A percentile compares a stretch with the other conserved stretches of the same genome.
phyloP scores from a whole-genome alignment of 2,329 filamentous ascomycete species.

The Ophiostoma sp. region DNA sequence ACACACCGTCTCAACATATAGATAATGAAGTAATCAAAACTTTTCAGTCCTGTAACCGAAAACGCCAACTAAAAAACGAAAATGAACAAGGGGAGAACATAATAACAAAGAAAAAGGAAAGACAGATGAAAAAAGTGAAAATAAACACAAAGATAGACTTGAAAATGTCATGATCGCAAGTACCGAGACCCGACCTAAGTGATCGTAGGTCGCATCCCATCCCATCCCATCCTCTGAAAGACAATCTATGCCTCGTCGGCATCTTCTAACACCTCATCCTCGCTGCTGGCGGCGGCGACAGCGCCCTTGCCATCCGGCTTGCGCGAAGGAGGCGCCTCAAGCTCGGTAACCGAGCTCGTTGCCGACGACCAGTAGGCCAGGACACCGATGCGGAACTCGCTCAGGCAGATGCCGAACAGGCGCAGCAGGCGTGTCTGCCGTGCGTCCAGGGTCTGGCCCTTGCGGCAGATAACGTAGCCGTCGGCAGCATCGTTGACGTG shows the following conservation, averaged over 20 bases:
- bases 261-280: slow-evolving; percentile 15
- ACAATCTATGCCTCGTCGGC: slow-evolving; percentile 18
- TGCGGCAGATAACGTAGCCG: slow-evolving; percentile 73
- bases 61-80: slow-evolving; percentile 17
- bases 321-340: slow-evolving; percentile 32
- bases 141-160: background rate
- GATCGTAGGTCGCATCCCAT: too few species aligned
- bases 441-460: slow-evolving; percentile 80
- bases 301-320: slow-evolving; percentile 10
- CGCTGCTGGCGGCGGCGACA: background rate
- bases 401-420: slow-evolving; percentile 83
- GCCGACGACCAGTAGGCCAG: slow-evolving; percentile 66
- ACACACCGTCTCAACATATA: background rate
- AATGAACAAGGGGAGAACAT: background rate
- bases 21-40: slow-evolving; percentile 12
- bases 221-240: background rate
- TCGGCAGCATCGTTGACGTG: slow-evolving; percentile 42
- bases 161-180: background rate
- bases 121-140: background rate
- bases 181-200: slow-evolving; percentile 7
- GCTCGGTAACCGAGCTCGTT: slow-evolving; percentile 54
- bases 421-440: slow-evolving; percentile 91
- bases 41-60: slow-evolving; percentile 22
- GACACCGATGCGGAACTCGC: slow-evolving; percentile 80
- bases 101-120: background rate